Evolutionary conservation across 768 basidiomycete genomes (phyloP).

Genomic region (Thelephora aurantiotincta): DNA sequence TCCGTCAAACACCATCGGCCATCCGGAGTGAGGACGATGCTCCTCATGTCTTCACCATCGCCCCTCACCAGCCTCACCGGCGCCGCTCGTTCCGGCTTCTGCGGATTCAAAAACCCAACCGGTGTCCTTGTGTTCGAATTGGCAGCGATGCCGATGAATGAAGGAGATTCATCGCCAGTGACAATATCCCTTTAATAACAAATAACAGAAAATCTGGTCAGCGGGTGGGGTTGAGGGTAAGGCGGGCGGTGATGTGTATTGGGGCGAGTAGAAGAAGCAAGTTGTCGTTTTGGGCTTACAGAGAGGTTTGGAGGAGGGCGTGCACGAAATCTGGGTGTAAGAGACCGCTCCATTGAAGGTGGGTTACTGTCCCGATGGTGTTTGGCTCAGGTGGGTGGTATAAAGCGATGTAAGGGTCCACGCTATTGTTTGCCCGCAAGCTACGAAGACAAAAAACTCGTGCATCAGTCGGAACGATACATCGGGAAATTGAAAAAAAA

Average conservation of each 20-base stretch:
- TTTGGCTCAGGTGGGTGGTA: constrained; percentile 41
- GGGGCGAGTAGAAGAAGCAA: no score
- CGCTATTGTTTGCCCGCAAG: constrained; percentile 43
- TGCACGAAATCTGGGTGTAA: constrained; percentile 39
- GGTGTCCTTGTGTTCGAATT: constrained; percentile 33
- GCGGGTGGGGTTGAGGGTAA: no score
- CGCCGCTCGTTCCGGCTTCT: constrained; percentile 16
- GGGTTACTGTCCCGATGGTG: constrained; percentile 30
- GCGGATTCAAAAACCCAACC: constrained; percentile 32
- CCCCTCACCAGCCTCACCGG: constrained; percentile 24
- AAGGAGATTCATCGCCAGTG: constrained; percentile 6
- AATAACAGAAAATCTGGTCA: no score
- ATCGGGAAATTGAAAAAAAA: not conserved
- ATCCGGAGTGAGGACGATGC: constrained; percentile 18
- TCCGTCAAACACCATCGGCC: constrained; percentile 30
- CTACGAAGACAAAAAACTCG: constrained; percentile 27
- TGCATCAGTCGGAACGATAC: not conserved
- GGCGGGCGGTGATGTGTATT: no score
- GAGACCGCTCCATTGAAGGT: constrained; percentile 49
- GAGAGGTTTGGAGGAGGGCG: constrained; percentile 28
- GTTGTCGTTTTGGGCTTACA: constrained; percentile 19
- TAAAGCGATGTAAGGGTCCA: constrained; percentile 55
- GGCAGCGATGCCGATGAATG: constrained; percentile 30
- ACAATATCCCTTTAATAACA: not conserved
- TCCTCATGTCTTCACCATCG: constrained; percentile 41